These are phyloP conservation scores for Clarkia xantiana DNA, from an alignment of 345 rosid species.

Conservation along the genomic window DNA sequence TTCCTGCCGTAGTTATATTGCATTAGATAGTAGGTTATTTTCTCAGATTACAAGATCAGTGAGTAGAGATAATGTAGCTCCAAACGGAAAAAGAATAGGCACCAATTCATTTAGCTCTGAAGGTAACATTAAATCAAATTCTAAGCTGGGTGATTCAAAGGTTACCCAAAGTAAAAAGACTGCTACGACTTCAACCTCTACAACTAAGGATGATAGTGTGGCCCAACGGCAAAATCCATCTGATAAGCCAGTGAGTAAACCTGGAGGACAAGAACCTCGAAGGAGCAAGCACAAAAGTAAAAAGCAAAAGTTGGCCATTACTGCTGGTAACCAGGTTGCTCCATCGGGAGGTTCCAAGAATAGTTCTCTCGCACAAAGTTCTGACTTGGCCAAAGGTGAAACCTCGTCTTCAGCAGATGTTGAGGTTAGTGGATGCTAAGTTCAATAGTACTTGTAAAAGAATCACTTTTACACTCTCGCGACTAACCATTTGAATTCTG, in stretches of 20 bases:
- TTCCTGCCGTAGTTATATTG: constrained; percentile 3
- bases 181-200: constrained; percentile 3
- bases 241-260: constrained; percentile 17
- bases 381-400: constrained; percentile 12
- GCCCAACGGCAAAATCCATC: constrained; percentile 12
- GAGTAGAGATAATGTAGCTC: neutral
- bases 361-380: constrained; percentile 16
- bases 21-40: constrained; percentile 2
- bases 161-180: constrained; percentile 11
- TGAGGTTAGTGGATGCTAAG: constrained; percentile 17
- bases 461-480: neutral
- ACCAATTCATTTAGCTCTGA: neutral
- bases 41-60: neutral
- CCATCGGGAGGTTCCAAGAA: constrained; percentile 12
- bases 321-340: constrained; percentile 11
- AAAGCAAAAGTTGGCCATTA: constrained; percentile 14
- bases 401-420: constrained; percentile 13
- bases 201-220: constrained; percentile 1
- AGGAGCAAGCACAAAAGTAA: constrained; percentile 22
- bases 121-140: neutral
- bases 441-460: neutral
- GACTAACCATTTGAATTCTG: neutral
- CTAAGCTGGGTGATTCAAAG: constrained; percentile 15
- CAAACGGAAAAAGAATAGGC: neutral
- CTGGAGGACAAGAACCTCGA: constrained; percentile 20